phyloP scores from a whole-genome alignment of 2,329 filamentous ascomycete genomes.

The Chaetomiaceae sp. region DNA sequence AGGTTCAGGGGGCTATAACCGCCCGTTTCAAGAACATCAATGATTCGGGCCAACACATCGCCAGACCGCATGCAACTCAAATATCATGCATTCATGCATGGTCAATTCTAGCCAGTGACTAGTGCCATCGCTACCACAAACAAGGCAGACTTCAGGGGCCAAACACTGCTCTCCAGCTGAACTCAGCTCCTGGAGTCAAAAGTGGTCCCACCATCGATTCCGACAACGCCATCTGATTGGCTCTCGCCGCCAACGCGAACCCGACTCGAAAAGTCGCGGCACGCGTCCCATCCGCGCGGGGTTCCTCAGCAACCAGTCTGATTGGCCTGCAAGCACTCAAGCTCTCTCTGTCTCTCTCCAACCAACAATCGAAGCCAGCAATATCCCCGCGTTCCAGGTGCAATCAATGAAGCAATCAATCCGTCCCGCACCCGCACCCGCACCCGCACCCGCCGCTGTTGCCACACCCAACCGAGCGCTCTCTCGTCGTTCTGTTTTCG shows the following conservation, averaged over 20 bases:
- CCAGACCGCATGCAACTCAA: not conserved
- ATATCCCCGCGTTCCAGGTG: not conserved
- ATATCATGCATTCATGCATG: not conserved
- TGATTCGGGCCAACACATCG: not conserved
- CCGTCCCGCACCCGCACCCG: not conserved
- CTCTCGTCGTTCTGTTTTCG: not conserved
- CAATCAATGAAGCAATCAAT: not conserved
- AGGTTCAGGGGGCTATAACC: too few relatives aligned
- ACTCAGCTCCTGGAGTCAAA: not conserved
- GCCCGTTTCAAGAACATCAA: too few relatives aligned
- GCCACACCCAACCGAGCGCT: not conserved
- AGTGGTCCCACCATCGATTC: not conserved
- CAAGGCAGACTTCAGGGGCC: not conserved
- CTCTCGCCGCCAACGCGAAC: slow-evolving; percentile 11
- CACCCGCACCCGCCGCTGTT: too few relatives aligned
- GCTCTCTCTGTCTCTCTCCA: not conserved
- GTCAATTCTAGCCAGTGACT: not conserved
- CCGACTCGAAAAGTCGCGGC: slow-evolving; percentile 20
- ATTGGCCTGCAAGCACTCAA: slow-evolving; percentile 15
- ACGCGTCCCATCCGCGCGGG: slow-evolving; percentile 15
- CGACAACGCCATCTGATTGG: slow-evolving; percentile 9
- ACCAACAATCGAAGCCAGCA: slow-evolving; percentile 3
- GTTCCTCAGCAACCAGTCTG: slow-evolving; percentile 15
- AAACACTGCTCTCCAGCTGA: not conserved
- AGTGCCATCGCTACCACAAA: not conserved